Evolutionary conservation across 2,329 filamentous ascomycete genomes (phyloP).

Genomic region (Davidsoniella neocaledoniae): DNA sequence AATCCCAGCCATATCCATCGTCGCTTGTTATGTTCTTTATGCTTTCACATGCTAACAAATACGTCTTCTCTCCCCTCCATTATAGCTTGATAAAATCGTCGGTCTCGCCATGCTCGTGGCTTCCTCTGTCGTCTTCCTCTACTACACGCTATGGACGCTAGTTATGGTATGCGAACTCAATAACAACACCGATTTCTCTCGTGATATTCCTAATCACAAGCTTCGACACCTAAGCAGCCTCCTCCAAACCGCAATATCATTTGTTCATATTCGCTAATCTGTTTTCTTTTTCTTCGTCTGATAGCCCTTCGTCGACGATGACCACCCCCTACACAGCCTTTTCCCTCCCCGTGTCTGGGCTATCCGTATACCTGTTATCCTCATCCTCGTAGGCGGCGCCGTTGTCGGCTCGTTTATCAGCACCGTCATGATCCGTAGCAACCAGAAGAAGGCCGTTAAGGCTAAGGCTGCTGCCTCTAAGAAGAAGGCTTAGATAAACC

Average conservation of each 20-base stretch:
- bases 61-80: neutral
- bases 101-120: constrained; percentile 53
- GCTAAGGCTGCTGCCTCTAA: constrained; percentile 57
- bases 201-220: constrained; percentile 3
- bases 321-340: constrained; percentile 82
- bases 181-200: neutral
- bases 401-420: constrained; percentile 92
- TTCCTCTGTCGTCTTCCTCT: constrained; percentile 48
- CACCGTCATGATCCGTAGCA: constrained; percentile 97
- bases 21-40: neutral
- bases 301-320: constrained; percentile 91
- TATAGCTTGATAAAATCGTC: constrained; percentile 73
- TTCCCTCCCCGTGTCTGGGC: constrained; percentile 98
- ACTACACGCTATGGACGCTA: constrained; percentile 96
- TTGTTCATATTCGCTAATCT: neutral
- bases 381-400: constrained; percentile 77
- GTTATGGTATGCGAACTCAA: constrained; percentile 55
- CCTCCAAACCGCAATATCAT: constrained; percentile 4
- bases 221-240: neutral
- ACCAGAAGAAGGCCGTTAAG: constrained; percentile 93
- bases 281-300: neutral
- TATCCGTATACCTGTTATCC: constrained; percentile 93
- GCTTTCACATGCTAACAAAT: neutral
- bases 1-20: neutral
- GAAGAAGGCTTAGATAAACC: constrained; percentile 57